Percentiles rank a stretch among this genome's conserved stretches.
Conservation (phyloP, 176 grass and related monocot species). For the Aegilops sharonensis region DNA sequence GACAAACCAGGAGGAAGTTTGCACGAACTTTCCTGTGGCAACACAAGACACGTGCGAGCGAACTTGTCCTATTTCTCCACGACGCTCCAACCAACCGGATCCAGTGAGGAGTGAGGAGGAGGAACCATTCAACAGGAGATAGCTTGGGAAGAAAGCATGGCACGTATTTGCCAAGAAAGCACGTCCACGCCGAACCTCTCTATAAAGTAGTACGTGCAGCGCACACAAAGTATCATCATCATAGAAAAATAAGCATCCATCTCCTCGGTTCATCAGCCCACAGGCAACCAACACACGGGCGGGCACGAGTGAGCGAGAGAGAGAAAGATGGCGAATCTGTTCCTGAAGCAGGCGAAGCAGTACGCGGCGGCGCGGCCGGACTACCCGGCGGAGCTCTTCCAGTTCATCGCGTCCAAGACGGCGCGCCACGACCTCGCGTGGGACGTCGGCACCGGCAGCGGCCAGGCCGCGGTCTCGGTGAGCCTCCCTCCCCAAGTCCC, state of each 20-base stretch:
- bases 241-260: slow-evolving; percentile 10
- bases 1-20: not conserved
- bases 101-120: too few species aligned
- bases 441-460: slow-evolving; percentile 96
- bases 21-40: not conserved
- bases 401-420: slow-evolving; percentile 74
- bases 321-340: slow-evolving; percentile 65
- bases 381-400: slow-evolving; percentile 76
- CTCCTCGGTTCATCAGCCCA: not conserved
- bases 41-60: not conserved
- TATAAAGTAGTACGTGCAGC: not conserved
- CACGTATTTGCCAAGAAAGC: not conserved
- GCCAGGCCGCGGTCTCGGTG: slow-evolving; percentile 63
- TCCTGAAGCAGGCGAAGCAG: slow-evolving; percentile 78
- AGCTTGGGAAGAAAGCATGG: not conserved
- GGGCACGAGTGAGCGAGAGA: too few species aligned
- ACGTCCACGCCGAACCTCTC: not conserved
- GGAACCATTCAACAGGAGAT: too few species aligned
- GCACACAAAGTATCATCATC: not conserved
- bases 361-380: slow-evolving; percentile 70
- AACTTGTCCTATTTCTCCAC: not conserved
- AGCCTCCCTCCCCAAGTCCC: not conserved
- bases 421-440: slow-evolving; percentile 54
- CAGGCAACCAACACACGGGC: not conserved
- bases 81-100: too few species aligned